These are phyloP conservation scores for Theobroma cacao DNA, from an alignment of 345 rosid species.

Conservation along the genomic window DNA sequence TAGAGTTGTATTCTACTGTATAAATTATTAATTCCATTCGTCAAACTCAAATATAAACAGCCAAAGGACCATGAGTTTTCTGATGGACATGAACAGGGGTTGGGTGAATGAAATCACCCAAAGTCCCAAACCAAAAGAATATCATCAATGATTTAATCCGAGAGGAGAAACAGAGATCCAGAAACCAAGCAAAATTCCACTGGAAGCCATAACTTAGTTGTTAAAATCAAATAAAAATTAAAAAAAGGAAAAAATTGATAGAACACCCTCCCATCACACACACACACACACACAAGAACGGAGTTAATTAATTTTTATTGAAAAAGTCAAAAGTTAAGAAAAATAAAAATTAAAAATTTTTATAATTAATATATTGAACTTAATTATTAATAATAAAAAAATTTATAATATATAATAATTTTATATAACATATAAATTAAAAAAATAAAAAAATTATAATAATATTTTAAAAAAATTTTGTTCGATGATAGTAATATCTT, in stretches of 20 bases:
- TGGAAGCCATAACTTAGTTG: not conserved
- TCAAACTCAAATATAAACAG: not conserved
- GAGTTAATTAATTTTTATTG: too few species aligned
- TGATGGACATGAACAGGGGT: not conserved
- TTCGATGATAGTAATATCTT: too few species aligned
- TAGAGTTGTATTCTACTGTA: not conserved
- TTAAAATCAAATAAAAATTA: not conserved
- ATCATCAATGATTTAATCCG: not conserved
- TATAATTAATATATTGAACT: too few species aligned
- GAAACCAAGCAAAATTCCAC: not conserved
- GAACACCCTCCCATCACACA: not conserved
- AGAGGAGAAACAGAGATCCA: not conserved
- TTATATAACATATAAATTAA: too few species aligned
- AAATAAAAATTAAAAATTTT: too few species aligned
- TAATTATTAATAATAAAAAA: too few species aligned
- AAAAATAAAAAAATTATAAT: too few species aligned
- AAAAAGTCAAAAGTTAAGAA: too few species aligned
- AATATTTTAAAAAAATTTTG: too few species aligned
- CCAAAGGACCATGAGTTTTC: not conserved
- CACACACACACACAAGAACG: too few species aligned
- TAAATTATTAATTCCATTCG: not conserved
- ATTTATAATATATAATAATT: too few species aligned
- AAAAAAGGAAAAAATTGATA: not conserved
- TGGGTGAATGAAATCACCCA: constrained; percentile 4
- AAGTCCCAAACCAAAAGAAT: not conserved